Conservation (phyloP, 78 protist species). For the Dictyostelium capitatum region DNA sequence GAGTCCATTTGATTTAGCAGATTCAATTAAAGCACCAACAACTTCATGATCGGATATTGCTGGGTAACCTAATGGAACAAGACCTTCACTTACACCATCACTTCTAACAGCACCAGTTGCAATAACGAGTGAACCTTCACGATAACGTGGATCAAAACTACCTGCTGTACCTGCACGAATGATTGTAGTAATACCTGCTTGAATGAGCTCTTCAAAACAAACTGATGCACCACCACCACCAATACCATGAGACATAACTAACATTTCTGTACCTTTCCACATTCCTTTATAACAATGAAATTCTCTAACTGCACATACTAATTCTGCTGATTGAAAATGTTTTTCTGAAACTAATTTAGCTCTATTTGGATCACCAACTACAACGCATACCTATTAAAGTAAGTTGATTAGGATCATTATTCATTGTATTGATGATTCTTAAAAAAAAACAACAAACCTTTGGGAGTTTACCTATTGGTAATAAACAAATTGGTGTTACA, state of each 20-base stretch:
- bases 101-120: conserved; percentile 84
- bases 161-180: conserved; percentile 85
- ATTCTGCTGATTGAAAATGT: neutral
- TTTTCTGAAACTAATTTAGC: conserved; percentile 78
- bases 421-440: too few species aligned
- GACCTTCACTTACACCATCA: conserved; percentile 79
- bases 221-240: conserved; percentile 86
- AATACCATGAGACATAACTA: conserved; percentile 82
- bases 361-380: conserved; percentile 82
- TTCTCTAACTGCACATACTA: conserved; percentile 55
- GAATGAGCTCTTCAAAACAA: conserved; percentile 82
- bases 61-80: conserved; percentile 83
- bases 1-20: conserved; percentile 27
- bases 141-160: conserved; percentile 73
- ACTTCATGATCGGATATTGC: conserved; percentile 74
- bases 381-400: conserved; percentile 39
- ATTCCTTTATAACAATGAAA: conserved; percentile 65
- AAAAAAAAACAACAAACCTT: conserved; percentile 26
- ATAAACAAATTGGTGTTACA: conserved; percentile 71
- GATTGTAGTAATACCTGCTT: conserved; percentile 77
- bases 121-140: conserved; percentile 68
- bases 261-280: conserved; percentile 65
- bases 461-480: conserved; percentile 73
- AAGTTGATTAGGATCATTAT: too few species aligned
- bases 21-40: conserved; percentile 55